Evolutionary conservation across 1,139 yeast species (phyloP).

Genomic region (Geotrichum phurueaensis): DNA sequence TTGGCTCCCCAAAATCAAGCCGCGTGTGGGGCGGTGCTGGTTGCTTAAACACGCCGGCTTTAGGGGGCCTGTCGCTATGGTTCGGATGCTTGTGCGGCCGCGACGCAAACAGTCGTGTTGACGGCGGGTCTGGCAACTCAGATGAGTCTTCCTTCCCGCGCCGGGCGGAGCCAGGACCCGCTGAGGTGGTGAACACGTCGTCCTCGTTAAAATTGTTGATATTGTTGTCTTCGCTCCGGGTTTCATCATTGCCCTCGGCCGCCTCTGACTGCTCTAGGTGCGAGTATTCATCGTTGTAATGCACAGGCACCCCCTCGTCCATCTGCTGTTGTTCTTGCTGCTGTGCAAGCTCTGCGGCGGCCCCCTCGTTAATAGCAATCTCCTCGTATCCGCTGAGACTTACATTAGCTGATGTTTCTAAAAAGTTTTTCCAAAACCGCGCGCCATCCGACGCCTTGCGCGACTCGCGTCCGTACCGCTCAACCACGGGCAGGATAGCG

Average conservation of each 20-base stretch:
- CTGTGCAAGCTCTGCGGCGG: constrained; percentile 10
- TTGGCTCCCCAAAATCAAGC: neutral
- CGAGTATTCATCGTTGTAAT: constrained; percentile 15
- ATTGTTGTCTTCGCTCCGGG: neutral
- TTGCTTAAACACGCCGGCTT: neutral
- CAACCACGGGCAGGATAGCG: constrained; percentile 55
- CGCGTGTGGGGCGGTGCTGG: neutral
- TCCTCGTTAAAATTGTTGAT: neutral
- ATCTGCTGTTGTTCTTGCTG: constrained; percentile 1
- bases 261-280: neutral
- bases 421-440: constrained; percentile 67
- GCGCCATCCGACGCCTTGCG: constrained; percentile 51
- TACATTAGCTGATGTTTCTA: constrained; percentile 71
- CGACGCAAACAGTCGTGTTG: neutral
- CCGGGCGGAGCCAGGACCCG: neutral
- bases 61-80: neutral
- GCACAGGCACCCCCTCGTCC: neutral
- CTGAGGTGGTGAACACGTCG: neutral
- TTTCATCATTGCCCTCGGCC: neutral
- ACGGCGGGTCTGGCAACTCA: constrained; percentile 5
- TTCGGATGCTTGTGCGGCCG: neutral
- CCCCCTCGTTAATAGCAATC: constrained; percentile 25
- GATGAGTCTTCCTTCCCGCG: neutral
- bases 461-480: constrained; percentile 51
- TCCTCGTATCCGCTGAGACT: constrained; percentile 56